A percentile compares a stretch with the other conserved stretches of the same genome.
Evolutionary conservation across 129 eudicot species (phyloP).

Genomic region (Tagetes erecta): DNA sequence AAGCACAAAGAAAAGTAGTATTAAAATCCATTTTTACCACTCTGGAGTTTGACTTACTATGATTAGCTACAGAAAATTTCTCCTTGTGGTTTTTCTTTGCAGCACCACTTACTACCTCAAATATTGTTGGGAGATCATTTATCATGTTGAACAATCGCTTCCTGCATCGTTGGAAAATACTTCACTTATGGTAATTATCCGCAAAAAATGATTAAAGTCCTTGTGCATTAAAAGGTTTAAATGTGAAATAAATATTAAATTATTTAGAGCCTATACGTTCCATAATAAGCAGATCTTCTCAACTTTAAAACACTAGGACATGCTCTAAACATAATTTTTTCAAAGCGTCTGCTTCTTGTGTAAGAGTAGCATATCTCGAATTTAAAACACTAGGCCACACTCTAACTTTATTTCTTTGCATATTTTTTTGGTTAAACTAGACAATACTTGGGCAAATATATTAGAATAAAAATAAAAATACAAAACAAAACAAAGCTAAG

Average conservation of each 20-base stretch:
- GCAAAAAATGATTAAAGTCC: neutral
- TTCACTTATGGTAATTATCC: neutral
- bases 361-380: too few species aligned
- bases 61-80: neutral
- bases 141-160: slow-evolving; percentile 3
- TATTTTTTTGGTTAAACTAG: too few species aligned
- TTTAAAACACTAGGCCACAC: too few species aligned
- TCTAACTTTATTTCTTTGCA: too few species aligned
- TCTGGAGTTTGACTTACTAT: slow-evolving; percentile 9
- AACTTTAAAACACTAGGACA: neutral
- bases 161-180: neutral
- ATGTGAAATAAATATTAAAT: neutral
- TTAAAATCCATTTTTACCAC: neutral
- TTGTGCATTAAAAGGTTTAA: neutral
- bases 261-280: neutral
- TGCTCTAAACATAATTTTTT: slow-evolving; percentile 3
- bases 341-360: neutral
- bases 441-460: too few species aligned
- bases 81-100: slow-evolving; percentile 17
- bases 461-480: too few species aligned
- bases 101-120: slow-evolving; percentile 13
- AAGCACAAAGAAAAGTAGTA: neutral
- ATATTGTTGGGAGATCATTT: slow-evolving; percentile 7
- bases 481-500: too few species aligned
- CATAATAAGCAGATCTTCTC: neutral